Percentiles rank a stretch among this genome's conserved stretches.
Evolutionary conservation across 306 rosid species (phyloP).

Genomic region (Inga laurina): DNA sequence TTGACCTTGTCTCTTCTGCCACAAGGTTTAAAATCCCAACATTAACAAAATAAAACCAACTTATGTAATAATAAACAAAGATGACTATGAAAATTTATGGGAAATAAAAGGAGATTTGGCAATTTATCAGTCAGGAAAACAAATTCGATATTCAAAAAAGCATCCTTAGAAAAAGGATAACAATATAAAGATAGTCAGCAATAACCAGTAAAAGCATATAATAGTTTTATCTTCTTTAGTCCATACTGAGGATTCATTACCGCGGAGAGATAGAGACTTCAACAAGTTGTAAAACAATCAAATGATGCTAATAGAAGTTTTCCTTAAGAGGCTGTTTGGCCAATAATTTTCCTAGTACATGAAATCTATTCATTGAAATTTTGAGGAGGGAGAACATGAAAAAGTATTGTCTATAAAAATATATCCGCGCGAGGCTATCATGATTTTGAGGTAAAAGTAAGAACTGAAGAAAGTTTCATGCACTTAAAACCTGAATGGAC

Average conservation of each 20-base stretch:
- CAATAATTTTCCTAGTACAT: no score
- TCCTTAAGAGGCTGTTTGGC: no score
- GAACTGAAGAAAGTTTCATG: background rate
- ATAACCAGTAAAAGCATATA: background rate
- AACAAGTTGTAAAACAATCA: no score
- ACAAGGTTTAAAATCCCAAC: constrained; percentile 11
- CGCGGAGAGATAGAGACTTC: no score
- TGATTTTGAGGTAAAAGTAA: background rate
- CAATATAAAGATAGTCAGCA: background rate
- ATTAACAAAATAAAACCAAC: background rate
- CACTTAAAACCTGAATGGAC: background rate
- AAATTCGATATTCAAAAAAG: no score
- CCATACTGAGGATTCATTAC: no score
- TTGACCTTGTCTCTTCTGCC: constrained; percentile 90
- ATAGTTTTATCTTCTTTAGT: background rate
- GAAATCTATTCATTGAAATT: no score
- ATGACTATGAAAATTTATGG: background rate
- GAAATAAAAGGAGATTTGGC: background rate
- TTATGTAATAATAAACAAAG: background rate
- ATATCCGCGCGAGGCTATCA: background rate
- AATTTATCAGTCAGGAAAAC: background rate
- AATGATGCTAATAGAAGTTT: no score
- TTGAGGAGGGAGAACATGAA: no score
- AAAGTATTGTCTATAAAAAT: background rate
- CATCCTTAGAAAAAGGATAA: background rate